Percentiles rank a stretch among this genome's conserved stretches.
These are phyloP conservation scores for Eucalyptus coolabah DNA, from an alignment of 345 rosid genomes.

Conservation along the genomic window DNA sequence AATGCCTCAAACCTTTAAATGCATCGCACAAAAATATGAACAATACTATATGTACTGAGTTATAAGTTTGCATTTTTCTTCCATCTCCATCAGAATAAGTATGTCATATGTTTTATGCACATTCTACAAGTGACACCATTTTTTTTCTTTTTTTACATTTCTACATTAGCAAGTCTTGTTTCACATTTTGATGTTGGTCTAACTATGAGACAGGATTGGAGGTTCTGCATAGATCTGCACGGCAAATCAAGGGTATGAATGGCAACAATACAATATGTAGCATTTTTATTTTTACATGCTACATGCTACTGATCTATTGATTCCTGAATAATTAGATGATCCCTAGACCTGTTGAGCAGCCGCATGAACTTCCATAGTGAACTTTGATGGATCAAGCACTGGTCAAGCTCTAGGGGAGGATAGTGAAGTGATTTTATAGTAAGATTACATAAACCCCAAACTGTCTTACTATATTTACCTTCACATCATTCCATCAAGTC, in stretches of 20 bases:
- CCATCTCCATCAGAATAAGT: accelerated
- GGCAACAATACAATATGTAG: neutral
- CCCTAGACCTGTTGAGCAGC: neutral
- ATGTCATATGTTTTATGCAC: neutral
- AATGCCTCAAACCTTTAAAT: accelerated
- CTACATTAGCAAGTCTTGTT: neutral
- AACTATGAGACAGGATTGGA: constrained; percentile 29
- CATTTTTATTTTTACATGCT: accelerated
- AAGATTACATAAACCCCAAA: neutral
- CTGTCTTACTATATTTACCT: too few relatives aligned
- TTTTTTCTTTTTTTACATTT: neutral
- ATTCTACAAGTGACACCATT: neutral
- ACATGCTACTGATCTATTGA: neutral
- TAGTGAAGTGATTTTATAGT: neutral
- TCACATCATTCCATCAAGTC: neutral
- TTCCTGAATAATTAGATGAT: too few relatives aligned
- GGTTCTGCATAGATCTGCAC: neutral
- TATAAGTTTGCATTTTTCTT: neutral
- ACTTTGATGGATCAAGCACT: neutral
- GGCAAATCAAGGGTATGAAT: neutral
- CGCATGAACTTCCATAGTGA: accelerated
- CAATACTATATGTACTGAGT: neutral
- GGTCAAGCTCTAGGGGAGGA: neutral
- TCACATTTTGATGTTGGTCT: neutral
- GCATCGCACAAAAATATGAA: neutral